phyloP scores from a whole-genome alignment of 148 eudicot genomes.

The Cornus florida region DNA sequence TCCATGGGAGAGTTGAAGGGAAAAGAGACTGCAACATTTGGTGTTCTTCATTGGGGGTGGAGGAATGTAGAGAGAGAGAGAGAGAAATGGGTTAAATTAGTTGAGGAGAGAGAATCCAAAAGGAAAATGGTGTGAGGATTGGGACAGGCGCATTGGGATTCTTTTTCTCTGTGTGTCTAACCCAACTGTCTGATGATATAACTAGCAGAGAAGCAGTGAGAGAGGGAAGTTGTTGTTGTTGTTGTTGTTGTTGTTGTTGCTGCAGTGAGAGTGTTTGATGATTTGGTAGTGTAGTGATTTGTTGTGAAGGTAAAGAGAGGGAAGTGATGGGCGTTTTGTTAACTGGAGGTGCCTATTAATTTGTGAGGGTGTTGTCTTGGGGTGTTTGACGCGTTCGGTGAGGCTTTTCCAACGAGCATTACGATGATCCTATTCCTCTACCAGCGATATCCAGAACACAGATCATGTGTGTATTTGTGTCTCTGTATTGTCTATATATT shows the following conservation, averaged over 20 bases:
- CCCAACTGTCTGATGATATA: background rate
- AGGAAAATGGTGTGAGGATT: constrained; percentile 22
- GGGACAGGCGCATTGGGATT: constrained; percentile 43
- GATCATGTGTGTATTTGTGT: background rate
- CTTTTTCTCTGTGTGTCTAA: constrained; percentile 8
- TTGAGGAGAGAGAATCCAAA: constrained; percentile 24
- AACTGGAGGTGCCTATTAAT: background rate
- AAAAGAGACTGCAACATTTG: background rate
- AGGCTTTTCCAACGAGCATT: background rate
- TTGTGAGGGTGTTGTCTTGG: background rate
- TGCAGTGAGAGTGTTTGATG: background rate
- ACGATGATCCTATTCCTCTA: background rate
- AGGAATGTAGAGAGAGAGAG: background rate
- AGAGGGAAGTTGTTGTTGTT: background rate
- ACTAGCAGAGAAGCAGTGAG: background rate
- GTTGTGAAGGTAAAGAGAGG: background rate
- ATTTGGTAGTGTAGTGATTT: background rate
- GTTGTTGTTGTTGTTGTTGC: background rate
- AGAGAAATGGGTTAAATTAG: background rate
- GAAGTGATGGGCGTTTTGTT: background rate
- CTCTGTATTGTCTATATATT: background rate
- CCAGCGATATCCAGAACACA: background rate
- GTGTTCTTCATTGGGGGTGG: constrained; percentile 2
- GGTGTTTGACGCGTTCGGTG: background rate
- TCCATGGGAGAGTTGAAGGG: constrained; percentile 1